phyloP scores from a whole-genome alignment of 2,329 filamentous ascomycete genomes.

The Penicillium nordicum region DNA sequence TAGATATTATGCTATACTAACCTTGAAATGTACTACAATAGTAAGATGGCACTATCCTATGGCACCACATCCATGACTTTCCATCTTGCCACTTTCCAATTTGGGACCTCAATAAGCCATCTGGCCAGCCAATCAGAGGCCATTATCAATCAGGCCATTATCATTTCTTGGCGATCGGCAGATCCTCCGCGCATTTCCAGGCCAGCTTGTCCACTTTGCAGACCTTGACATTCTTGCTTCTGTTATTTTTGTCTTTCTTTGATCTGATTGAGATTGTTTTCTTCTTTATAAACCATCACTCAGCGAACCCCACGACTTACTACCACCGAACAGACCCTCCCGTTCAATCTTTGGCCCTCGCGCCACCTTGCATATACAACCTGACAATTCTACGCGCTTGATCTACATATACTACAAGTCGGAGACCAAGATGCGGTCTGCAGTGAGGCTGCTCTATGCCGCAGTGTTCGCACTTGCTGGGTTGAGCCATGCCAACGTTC shows the following conservation, averaged over 20 bases:
- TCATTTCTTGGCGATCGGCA: constrained; percentile 10
- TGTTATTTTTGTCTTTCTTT: not conserved
- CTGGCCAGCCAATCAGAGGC: not conserved
- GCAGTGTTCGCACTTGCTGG: constrained; percentile 59
- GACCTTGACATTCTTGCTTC: not conserved
- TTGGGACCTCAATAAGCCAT: not conserved
- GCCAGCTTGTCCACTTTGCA: constrained; percentile 12
- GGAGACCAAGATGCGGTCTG: constrained; percentile 48
- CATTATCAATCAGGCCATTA: not conserved
- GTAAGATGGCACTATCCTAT: not conserved
- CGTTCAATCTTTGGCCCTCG: not conserved
- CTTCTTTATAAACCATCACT: not conserved
- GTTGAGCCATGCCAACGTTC: constrained; percentile 45
- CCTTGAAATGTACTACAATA: not conserved
- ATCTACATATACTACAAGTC: not conserved
- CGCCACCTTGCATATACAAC: constrained; percentile 4
- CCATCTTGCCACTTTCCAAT: constrained; percentile 1
- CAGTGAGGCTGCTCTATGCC: constrained; percentile 57
- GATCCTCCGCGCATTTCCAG: constrained; percentile 10
- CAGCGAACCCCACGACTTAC: too few species aligned
- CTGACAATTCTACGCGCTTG: not conserved
- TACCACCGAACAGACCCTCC: not conserved
- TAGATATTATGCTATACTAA: not conserved
- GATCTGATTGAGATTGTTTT: not conserved
- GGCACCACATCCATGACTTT: not conserved